phyloP scores from a whole-genome alignment of 148 eudicot species.

The Fallopia convolvulus region DNA sequence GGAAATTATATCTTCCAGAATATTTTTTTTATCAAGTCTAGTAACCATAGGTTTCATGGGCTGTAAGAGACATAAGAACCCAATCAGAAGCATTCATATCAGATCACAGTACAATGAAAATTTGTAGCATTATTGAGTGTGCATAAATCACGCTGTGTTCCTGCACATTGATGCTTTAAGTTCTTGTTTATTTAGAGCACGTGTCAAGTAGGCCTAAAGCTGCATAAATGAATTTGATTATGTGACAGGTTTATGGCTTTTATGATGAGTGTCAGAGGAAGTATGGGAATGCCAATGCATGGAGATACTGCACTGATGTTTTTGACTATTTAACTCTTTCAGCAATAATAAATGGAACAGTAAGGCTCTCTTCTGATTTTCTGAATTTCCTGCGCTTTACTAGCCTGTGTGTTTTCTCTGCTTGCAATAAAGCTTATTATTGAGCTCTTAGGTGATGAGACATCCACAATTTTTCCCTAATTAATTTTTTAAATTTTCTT shows the following conservation, averaged over 20 bases:
- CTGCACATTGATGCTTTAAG: background rate
- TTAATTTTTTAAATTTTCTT: background rate
- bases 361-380: constrained; percentile 28
- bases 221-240: background rate
- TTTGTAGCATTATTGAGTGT: background rate
- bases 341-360: constrained; percentile 97
- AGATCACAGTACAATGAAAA: background rate
- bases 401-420: background rate
- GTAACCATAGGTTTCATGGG: background rate
- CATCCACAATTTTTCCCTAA: background rate
- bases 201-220: background rate
- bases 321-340: constrained; percentile 93
- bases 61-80: background rate
- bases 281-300: constrained; percentile 99
- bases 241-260: constrained; percentile 81
- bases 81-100: background rate
- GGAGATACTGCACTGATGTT: constrained; percentile 99
- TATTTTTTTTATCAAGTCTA: background rate
- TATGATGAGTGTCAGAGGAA: constrained; percentile 99
- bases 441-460: background rate
- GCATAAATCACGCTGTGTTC: background rate
- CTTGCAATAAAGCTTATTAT: background rate
- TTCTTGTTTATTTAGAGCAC: background rate
- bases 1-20: background rate
- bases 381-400: background rate